A percentile compares a stretch with the other conserved stretches of the same genome.
These are phyloP conservation scores for Hypoxylon fragiforme DNA, from an alignment of 495 filamentous ascomycete species.

Conservation along the genomic window DNA sequence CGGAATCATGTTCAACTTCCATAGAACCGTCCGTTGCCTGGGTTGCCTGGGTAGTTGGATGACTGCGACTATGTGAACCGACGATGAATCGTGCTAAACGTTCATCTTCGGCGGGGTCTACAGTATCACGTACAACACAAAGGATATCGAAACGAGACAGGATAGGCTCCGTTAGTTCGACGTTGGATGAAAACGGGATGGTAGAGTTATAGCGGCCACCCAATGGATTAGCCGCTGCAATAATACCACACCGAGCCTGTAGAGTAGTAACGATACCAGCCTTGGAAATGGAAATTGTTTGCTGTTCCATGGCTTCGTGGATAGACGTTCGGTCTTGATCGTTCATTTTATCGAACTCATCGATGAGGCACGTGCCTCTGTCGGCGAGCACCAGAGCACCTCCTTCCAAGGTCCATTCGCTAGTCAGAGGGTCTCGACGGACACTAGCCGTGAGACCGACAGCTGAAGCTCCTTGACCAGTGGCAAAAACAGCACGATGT, in stretches of 20 bases:
- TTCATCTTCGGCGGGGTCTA: constrained; percentile 96
- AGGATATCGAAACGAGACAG: constrained; percentile 98
- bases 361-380: constrained; percentile 93
- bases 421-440: constrained; percentile 91
- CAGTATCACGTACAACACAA: constrained; percentile 93
- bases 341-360: constrained; percentile 99
- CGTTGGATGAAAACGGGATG: constrained; percentile 91
- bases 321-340: constrained; percentile 97
- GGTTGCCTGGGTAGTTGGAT: constrained; percentile 66
- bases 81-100: constrained; percentile 94
- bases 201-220: constrained; percentile 97
- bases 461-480: constrained; percentile 94
- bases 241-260: constrained; percentile 95
- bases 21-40: constrained; percentile 63
- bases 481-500: constrained; percentile 96
- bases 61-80: constrained; percentile 85
- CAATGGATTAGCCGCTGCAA: constrained; percentile 95
- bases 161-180: constrained; percentile 96
- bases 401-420: constrained; percentile 97
- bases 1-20: constrained; percentile 60
- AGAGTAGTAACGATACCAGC: constrained; percentile 98
- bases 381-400: constrained; percentile 96
- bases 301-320: constrained; percentile 99
- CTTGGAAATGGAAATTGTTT: constrained; percentile 99
- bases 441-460: constrained; percentile 98